These are phyloP conservation scores for Cymodocea nodosa DNA, from an alignment of 116 monocot species.

Conservation along the genomic window DNA sequence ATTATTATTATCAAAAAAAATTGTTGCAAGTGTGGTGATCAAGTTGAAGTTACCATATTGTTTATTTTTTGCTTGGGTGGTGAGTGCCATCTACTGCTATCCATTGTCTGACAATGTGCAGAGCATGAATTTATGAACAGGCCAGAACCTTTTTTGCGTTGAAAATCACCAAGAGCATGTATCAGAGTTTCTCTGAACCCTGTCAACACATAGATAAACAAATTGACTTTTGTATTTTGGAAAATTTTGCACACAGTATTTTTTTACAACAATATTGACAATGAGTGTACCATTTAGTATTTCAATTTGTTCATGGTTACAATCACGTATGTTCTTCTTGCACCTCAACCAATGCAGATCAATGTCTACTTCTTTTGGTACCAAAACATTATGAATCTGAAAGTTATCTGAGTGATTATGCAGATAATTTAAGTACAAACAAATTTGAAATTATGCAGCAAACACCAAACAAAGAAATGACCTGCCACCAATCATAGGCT, in stretches of 20 bases:
- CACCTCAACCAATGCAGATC: constrained; percentile 45
- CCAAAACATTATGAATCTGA: constrained; percentile 65
- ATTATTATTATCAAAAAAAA: no score
- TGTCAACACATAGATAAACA: constrained; percentile 2
- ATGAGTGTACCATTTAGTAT: constrained; percentile 37
- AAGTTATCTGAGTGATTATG: background rate
- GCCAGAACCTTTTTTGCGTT: constrained; percentile 27
- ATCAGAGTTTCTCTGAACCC: constrained; percentile 38
- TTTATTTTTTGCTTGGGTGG: constrained; percentile 47
- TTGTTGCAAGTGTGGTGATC: no score
- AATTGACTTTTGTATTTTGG: background rate
- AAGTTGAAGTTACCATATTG: constrained; percentile 36
- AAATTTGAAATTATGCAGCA: background rate
- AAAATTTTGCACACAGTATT: no score
- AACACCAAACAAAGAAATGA: constrained; percentile 8
- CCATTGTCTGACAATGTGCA: constrained; percentile 60
- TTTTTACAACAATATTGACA: no score
- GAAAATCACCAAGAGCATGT: constrained; percentile 27
- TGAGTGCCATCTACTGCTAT: constrained; percentile 59
- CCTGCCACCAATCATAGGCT: constrained; percentile 94
- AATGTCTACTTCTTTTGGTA: constrained; percentile 48
- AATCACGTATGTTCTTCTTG: constrained; percentile 50
- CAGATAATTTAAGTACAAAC: background rate
- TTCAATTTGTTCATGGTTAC: constrained; percentile 47
- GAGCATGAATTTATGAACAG: constrained; percentile 78